Conservation (phyloP, 176 grass and related monocot genomes). For the Paspalum notatum region DNA sequence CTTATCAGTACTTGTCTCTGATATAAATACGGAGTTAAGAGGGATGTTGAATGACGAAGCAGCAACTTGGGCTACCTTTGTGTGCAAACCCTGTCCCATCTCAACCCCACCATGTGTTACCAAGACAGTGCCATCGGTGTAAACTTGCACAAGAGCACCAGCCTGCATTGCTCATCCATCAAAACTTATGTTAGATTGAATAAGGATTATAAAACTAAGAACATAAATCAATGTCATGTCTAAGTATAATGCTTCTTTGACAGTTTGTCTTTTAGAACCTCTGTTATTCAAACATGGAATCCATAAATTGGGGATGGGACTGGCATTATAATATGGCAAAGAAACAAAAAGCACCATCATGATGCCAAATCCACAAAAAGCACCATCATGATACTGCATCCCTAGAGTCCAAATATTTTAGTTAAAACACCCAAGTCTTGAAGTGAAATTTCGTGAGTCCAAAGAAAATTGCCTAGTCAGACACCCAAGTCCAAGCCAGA, state of each 20-base stretch:
- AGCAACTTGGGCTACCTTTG: slow-evolving; percentile 93
- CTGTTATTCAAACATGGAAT: background rate
- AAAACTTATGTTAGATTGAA: slow-evolving; percentile 35
- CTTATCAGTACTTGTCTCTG: slow-evolving; percentile 98
- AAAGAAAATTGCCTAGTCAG: background rate
- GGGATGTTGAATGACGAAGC: slow-evolving; percentile 86
- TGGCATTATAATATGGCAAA: background rate
- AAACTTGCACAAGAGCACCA: slow-evolving; percentile 95
- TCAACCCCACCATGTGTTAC: slow-evolving; percentile 99
- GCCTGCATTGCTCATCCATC: slow-evolving; percentile 57
- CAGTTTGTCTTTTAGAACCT: background rate
- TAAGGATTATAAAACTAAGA: slow-evolving; percentile 11
- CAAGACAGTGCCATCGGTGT: slow-evolving; percentile 93
- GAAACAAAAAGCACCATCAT: background rate
- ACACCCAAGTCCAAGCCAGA: background rate
- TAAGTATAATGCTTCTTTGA: background rate
- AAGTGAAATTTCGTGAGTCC: background rate
- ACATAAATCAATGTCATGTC: background rate
- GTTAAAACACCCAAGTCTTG: background rate
- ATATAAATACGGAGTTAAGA: slow-evolving; percentile 92
- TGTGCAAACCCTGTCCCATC: slow-evolving; percentile 99
- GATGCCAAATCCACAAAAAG: background rate
- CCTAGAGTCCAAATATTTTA: background rate
- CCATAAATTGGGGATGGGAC: slow-evolving; percentile 11
- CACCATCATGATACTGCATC: background rate